Percentiles rank a stretch among this genome's conserved stretches.
Evolutionary conservation across 2,329 filamentous ascomycete species (phyloP).

Genomic region (Fusarium virguliforme): DNA sequence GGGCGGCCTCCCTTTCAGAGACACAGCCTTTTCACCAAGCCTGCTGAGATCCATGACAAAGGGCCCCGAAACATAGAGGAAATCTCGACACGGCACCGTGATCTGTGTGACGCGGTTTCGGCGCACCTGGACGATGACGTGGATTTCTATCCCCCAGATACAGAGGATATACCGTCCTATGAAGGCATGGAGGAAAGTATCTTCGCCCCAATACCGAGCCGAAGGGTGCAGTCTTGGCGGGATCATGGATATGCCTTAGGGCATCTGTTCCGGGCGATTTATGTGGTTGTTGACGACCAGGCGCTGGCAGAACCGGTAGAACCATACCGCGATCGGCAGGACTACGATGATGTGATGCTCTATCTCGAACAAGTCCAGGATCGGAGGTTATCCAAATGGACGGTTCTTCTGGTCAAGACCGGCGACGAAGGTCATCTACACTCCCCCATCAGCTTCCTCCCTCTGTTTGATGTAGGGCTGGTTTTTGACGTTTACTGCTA

Average conservation of each 20-base stretch:
- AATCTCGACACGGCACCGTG: background rate
- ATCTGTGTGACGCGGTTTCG: background rate
- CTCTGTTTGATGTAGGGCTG: background rate
- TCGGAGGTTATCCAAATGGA: background rate
- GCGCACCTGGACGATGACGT: background rate
- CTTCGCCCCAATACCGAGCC: constrained; percentile 2
- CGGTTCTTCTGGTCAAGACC: constrained; percentile 15
- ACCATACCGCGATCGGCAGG: background rate
- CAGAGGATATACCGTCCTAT: no score
- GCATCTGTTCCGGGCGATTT: constrained; percentile 10
- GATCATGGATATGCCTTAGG: background rate
- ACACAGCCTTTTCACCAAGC: constrained; percentile 11
- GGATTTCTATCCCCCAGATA: constrained; percentile 1
- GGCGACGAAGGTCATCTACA: constrained; percentile 6
- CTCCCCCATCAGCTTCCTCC: constrained; percentile 12
- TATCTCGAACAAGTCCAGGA: background rate
- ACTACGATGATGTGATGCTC: background rate
- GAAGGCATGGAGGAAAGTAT: background rate
- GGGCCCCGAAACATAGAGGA: background rate
- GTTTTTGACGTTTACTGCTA: background rate
- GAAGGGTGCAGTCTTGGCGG: constrained; percentile 10
- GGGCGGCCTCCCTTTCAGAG: constrained; percentile 2
- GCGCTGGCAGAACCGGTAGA: background rate
- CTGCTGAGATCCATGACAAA: background rate
- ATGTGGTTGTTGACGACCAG: constrained; percentile 15